Evolutionary conservation across 768 basidiomycete species (phyloP), one percentile per base, ranked within the genome.

Genomic region (Kwoniella sp.): DNA sequence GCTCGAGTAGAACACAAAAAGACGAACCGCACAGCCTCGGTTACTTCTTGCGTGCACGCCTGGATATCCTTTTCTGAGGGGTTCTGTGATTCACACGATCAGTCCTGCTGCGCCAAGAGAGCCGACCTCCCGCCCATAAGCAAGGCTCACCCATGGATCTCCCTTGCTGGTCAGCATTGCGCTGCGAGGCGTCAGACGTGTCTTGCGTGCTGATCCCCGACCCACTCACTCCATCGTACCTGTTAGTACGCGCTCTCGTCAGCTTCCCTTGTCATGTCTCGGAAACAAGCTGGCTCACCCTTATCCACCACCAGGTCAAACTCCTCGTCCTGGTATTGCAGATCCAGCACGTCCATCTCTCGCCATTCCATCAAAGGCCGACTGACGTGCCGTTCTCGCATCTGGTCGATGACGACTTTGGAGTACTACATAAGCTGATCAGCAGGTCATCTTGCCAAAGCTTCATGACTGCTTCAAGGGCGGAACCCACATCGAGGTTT

Each of bases 301-400:
- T 76, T 76, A 57, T 76, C 74, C 12, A 76, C 62, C 12, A 73
- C 67, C 33, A 76, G 52, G 40, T 76, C 74, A 46, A 73, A 74
- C 25, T 56, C 49, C n/a, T 50, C 70, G 15, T 72, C 66, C 4
- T 59, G 56, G 53, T 70, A 73, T 41, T 65, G 47, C 9, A 76
- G 61, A 38, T 70, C 56, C 50, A 73, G 53, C 27, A 74, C 70
- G 50, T 76, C 74, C 74, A 74, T 74, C 54, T 73, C 73, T 17
- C 60, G 53, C 74, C 74, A 76, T 38, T 40, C 45, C 74, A 76
- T 76, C 20, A 59, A 53, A 9, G 61, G 60, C 32, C 71, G 54
- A 19, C 57, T 51, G 1, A 48, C 41, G 44, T 76, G 70, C 23
- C 67, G 61, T 22, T 57, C 60, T 15, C 39, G 53, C 74, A 76